Evolutionary conservation across 495 filamentous ascomycete genomes (phyloP), one percentile per base, ranked within the genome.

Genomic region (Talaromyces adpressus): DNA sequence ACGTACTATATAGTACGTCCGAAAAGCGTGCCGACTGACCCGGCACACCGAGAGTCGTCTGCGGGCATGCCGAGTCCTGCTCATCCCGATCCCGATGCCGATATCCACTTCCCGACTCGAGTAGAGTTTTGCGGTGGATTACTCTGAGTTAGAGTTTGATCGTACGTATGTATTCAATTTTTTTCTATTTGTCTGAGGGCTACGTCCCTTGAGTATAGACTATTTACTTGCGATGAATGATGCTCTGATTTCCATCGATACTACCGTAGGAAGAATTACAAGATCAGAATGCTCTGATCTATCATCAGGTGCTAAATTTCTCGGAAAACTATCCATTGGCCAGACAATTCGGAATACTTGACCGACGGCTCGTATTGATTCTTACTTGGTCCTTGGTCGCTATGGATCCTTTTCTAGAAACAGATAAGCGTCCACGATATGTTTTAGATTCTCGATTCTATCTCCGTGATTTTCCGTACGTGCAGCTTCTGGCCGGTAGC

Each of bases 351-450:
- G 27, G 11, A 53, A 53, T 11, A 22, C 12, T 25, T 23, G 49
- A 20, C 7, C 49, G 23, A 53, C 6, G 6, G 6, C 14, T 22
- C 23, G 23, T 53, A 23, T 20, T 14, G 23, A 6, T 22, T 22
- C 18, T 53, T 0, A 1, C 49, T 3, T 53, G 49, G 49, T 52
- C 2, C 36, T 3, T 36, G 32, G 32, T 36, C 32, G 32, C 1
- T 12, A 36, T 41, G 36, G 36, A 41, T 41, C 57, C 14, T 41
- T 59, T 25, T 59, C 57, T 59, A 59, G 57, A 59, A 59, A 34
- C 3, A 59, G 57, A 36, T 3, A 59, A 59, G 57, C 27, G 20
- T 59, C 57, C 57, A 59, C 57, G 36, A 41, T 12, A 41, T 41
- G 11, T 27, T 27, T 30, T 34, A 7, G 29, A 30, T 36, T 39